A percentile compares a stretch with the other conserved stretches of the same genome.
These are phyloP conservation scores for Corynespora cassiicola DNA, from an alignment of 2,329 filamentous ascomycete genomes.

Conservation along the genomic window DNA sequence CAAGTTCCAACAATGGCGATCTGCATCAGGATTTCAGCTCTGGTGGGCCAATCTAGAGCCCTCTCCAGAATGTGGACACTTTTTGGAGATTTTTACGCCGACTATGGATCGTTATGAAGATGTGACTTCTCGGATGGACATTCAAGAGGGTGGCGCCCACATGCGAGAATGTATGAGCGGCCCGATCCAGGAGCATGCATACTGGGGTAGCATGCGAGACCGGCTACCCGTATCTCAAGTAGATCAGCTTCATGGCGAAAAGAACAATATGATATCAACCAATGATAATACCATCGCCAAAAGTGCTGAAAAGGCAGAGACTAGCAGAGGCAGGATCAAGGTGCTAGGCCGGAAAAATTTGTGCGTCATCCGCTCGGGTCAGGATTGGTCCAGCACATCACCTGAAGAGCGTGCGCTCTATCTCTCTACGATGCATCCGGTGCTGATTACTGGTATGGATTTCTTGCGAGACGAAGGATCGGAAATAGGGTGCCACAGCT, in stretches of 20 bases:
- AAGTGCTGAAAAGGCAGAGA: not conserved
- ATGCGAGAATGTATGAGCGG: constrained; percentile 48
- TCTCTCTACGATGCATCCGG: constrained; percentile 54
- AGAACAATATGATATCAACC: no score
- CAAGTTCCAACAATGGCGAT: constrained; percentile 40
- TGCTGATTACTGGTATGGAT: constrained; percentile 52
- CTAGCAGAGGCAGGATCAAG: constrained; percentile 25
- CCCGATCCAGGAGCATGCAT: constrained; percentile 51
- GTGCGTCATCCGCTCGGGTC: constrained; percentile 53
- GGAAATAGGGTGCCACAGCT: constrained; percentile 53
- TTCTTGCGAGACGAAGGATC: constrained; percentile 52
- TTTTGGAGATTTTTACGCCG: constrained; percentile 52
- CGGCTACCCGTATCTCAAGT: constrained; percentile 49
- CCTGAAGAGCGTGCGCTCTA: constrained; percentile 53
- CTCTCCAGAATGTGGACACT: constrained; percentile 32
- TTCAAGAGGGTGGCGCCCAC: constrained; percentile 50
- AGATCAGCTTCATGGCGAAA: constrained; percentile 41
- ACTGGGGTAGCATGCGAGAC: constrained; percentile 57
- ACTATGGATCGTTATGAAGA: constrained; percentile 53
- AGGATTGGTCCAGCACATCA: constrained; percentile 52
- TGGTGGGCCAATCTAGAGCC: constrained; percentile 48
- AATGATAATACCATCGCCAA: no score
- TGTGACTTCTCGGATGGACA: constrained; percentile 46
- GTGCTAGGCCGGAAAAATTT: constrained; percentile 50
- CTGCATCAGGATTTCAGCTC: constrained; percentile 41